Evolutionary conservation across 305 asterid species (phyloP), one percentile per base, ranked within the genome.

Genomic region (Fraxinus paxiana): DNA sequence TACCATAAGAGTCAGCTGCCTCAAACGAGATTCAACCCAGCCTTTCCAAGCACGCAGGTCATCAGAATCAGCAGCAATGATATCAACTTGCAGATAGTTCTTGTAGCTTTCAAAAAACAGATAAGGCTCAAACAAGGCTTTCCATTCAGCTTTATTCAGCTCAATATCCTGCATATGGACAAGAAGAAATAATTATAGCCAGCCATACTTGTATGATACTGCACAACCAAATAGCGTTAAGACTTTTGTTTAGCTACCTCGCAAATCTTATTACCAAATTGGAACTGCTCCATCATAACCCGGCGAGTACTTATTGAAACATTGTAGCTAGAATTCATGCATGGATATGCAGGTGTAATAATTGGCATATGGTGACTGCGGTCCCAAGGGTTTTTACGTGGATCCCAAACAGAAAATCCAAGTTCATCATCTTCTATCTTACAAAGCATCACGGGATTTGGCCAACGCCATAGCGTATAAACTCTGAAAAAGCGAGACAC

Each of bases 271-370:
- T 92, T 92, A 30, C 96, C 98, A 61, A 87, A 84, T 75, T 93
- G 89, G 86, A 94, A 93, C 80, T 96, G 98, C 75, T 96, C 98
- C 83, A 85, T 85, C 97, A 94, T 89, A 76, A 96, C 98, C 79
- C 97, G 91, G 20, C 92, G 93, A 13, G 98, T 96, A 85, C 98
- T 96, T 43, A 94, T 84, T 56, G 98, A 96, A 30, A 93, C 99
- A 71, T 96, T 94, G 88, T 94, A 96, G 87, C 99, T 96, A 41
- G 99, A 94, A 82, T 96, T 96, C 99, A 96, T 96, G 90, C 97
- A 96, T 24, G 99, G 99, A 87, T 96, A 96, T 17, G 97, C 97
- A 85, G 99, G 99, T 31, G 99, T 96, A 84, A 96, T 96, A 79
- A 96, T 94, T 59, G 99, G 97, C 99, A 96, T 96, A 54, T 82